phyloP scores from a whole-genome alignment of 345 rosid species.

The Gossypium longicalyx region DNA sequence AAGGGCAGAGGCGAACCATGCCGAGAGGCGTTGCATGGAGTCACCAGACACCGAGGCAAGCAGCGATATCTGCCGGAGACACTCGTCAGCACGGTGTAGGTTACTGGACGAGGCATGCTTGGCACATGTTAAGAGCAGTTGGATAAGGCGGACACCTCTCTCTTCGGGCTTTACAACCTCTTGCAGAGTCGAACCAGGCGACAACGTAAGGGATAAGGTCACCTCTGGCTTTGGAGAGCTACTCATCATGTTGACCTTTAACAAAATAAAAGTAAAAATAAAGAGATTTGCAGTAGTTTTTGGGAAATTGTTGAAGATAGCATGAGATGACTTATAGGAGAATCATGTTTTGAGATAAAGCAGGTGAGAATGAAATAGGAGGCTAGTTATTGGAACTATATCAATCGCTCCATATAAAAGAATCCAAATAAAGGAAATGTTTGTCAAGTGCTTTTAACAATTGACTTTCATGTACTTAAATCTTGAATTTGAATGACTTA shows the following conservation, averaged over 20 bases:
- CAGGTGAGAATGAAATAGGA: slow-evolving; percentile 7
- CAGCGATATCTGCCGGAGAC: slow-evolving; percentile 36
- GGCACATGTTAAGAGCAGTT: slow-evolving; percentile 44
- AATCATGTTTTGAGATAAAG: slow-evolving; percentile 7
- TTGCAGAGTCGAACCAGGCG: slow-evolving; percentile 17
- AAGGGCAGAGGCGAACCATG: slow-evolving; percentile 39
- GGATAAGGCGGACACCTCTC: slow-evolving; percentile 43
- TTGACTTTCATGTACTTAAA: background rate
- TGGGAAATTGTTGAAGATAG: background rate
- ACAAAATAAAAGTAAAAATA: too few species aligned
- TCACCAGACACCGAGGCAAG: slow-evolving; percentile 43
- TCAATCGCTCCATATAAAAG: slow-evolving; percentile 12
- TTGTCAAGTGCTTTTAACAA: background rate
- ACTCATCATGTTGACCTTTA: slow-evolving; percentile 13
- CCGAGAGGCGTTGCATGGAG: slow-evolving; percentile 48
- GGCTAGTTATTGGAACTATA: slow-evolving; percentile 19
- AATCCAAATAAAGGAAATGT: slow-evolving; percentile 18
- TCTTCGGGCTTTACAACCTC: slow-evolving; percentile 27
- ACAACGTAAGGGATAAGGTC: slow-evolving; percentile 40
- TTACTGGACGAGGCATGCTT: slow-evolving; percentile 45
- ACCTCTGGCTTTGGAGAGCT: slow-evolving; percentile 29
- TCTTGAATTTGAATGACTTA: background rate
- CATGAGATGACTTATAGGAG: slow-evolving; percentile 13
- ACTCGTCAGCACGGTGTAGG: slow-evolving; percentile 38
- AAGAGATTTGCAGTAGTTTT: background rate